Base-by-base conservation (phyloP, 306 rosid genomes). In the Corylus heterophylla region DNA sequence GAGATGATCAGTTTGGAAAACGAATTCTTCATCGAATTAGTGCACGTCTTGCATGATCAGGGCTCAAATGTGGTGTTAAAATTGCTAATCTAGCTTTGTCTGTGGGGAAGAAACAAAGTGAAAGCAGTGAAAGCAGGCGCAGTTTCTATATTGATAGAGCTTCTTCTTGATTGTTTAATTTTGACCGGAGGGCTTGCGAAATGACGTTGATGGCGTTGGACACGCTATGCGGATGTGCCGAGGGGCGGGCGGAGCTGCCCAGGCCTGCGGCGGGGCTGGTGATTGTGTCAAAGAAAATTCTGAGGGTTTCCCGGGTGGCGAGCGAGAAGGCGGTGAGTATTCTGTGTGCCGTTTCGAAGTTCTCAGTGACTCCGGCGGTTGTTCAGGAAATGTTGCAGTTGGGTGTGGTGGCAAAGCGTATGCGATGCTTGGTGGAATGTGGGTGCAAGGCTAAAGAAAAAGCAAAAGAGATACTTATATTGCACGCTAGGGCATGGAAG, bases 381-480 rank as follows among this genome's bases (percentile, higher is more conserved):
- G 61, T 90, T 64, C 90, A 80, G 56, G 98, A 94, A 44, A 94
- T 94, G 98, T 1, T 88, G 86, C 78, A 85, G 54, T 8, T 90
- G 7, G 98, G 98, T 5, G 87, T 90, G 18, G 97, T 90, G 75
- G 91, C 91, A 0, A 94, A 90, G 80, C 84, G 0, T 90, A 94
- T 67, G 73, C 90, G 82, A 83, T 89, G 52, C 87, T 92, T 71
- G 67, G 88, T 87, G 20, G 94, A 92, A 5, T 81, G 89, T 74
- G 98, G 98, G 13, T 78, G 71, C 67, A 92, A 88, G 88, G 87
- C 92, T 1, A 94, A 87, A 74, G 97, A 90, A 49, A 92, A 86
- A 69, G 93, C 97, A 0, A 86, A 68, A 16, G 97, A 90, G 87
- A 84, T 94, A n/a, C 88, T 94, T 69, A 94, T 79, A 54, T 8